A percentile compares a stretch with the other conserved stretches of the same genome.
phyloP scores from a whole-genome alignment of 768 basidiomycete species.

The Boletus rufocinnamomeus region DNA sequence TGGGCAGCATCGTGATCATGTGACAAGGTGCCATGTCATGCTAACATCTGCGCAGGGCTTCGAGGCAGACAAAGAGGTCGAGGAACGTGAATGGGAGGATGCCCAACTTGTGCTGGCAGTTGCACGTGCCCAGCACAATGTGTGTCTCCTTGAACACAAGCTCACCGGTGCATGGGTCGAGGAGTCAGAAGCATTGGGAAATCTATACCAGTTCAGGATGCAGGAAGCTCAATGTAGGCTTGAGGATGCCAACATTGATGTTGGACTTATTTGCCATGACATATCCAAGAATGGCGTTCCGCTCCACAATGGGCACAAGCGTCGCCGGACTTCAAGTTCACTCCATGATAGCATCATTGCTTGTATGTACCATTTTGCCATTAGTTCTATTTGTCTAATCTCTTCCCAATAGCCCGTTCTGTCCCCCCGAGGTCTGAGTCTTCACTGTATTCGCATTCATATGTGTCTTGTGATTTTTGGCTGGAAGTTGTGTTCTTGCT shows the following conservation, averaged over 20 bases:
- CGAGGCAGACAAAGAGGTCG: not conserved
- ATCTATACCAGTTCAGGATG: not conserved
- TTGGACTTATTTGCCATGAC: not conserved
- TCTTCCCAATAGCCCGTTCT: not conserved
- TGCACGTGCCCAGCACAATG: not conserved
- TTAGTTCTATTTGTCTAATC: not conserved
- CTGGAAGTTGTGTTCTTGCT: not conserved
- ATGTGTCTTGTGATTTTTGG: not conserved
- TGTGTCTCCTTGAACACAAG: not conserved
- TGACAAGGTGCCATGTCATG: not conserved
- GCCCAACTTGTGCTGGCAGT: not conserved
- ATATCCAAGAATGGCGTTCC: not conserved
- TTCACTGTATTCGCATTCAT: not conserved
- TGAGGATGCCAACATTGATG: not conserved
- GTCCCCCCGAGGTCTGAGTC: not conserved
- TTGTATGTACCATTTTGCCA: not conserved
- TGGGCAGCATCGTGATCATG: not conserved
- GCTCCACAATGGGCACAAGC: not conserved
- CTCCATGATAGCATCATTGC: not conserved
- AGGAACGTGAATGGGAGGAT: not conserved
- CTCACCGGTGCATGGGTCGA: not conserved
- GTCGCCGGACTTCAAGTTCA: not conserved
- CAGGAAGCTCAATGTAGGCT: not conserved
- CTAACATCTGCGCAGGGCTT: not conserved
- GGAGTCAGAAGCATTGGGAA: not conserved